Conservation (phyloP, 352 stramenopile genomes). For the Pythium rhizo-oryzae region DNA sequence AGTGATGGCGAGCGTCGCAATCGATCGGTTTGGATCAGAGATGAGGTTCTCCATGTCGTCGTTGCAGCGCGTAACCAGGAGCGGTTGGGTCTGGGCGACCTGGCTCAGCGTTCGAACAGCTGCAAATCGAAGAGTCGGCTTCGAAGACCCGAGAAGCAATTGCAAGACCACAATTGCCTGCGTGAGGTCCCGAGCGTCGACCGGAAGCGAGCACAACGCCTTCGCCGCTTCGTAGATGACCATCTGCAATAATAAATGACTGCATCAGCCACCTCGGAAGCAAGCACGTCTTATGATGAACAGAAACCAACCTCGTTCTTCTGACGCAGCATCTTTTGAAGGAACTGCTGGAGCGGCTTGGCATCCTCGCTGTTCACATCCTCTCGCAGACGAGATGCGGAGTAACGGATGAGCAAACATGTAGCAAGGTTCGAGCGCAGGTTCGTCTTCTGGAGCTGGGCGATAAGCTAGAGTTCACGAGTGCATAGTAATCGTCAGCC, state of each 20-base stretch:
- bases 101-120: slow-evolving; percentile 96
- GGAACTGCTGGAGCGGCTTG: slow-evolving; percentile 84
- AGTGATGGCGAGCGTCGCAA: slow-evolving; percentile 99
- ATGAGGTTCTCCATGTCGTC: slow-evolving; percentile 99
- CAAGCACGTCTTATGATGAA: not conserved
- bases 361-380: slow-evolving; percentile 84
- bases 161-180: slow-evolving; percentile 98
- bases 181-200: slow-evolving; percentile 96
- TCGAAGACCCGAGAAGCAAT: slow-evolving; percentile 93
- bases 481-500: not conserved
- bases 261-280: not conserved
- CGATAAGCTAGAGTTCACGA: slow-evolving; percentile 53
- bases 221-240: slow-evolving; percentile 99
- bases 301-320: slow-evolving; percentile 84
- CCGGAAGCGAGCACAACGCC: slow-evolving; percentile 95
- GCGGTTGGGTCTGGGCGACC: slow-evolving; percentile 91
- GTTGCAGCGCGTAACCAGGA: slow-evolving; percentile 98
- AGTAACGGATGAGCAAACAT: slow-evolving; percentile 98
- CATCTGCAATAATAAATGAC: slow-evolving; percentile 74
- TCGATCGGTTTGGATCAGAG: slow-evolving; percentile 96
- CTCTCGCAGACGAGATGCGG: slow-evolving; percentile 88
- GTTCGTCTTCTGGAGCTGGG: slow-evolving; percentile 93
- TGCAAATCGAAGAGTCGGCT: slow-evolving; percentile 96
- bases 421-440: slow-evolving; percentile 94
- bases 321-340: slow-evolving; percentile 97